A percentile compares a stretch with the other conserved stretches of the same genome.
These are phyloP conservation scores for Monosporascus sp. DNA, from an alignment of 2,329 filamentous ascomycete genomes.

Conservation along the genomic window DNA sequence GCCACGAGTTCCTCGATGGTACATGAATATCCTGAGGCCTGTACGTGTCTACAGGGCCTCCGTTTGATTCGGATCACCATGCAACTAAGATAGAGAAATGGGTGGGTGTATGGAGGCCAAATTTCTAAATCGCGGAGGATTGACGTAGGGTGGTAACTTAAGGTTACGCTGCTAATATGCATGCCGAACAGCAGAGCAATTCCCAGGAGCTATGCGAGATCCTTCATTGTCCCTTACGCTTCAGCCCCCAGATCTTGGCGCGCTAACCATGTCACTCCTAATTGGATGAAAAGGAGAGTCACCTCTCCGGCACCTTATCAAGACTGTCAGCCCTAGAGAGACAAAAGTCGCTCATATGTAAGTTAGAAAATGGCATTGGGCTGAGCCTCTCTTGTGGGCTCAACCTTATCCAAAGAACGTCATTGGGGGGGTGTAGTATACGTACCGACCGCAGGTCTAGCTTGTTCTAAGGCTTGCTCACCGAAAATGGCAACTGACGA, in stretches of 20 bases:
- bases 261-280: neutral
- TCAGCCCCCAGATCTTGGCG: too few relatives aligned
- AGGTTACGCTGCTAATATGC: neutral
- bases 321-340: neutral
- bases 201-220: neutral
- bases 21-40: neutral
- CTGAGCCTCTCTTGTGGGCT: neutral
- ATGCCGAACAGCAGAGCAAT: neutral
- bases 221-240: neutral
- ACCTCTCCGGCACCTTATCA: neutral
- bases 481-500: neutral
- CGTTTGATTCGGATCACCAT: neutral
- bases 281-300: neutral
- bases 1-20: neutral
- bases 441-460: neutral
- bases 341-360: neutral
- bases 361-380: neutral
- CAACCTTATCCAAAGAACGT: too few relatives aligned
- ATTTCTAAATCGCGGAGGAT: neutral
- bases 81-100: neutral
- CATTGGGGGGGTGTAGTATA: neutral
- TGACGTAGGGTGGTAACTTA: neutral
- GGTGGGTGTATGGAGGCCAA: neutral
- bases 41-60: neutral
- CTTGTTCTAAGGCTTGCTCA: neutral